Evolutionary conservation across 2,329 filamentous ascomycete genomes (phyloP), one percentile per base, ranked within the genome.

Genomic region (Ophiostoma ips): DNA sequence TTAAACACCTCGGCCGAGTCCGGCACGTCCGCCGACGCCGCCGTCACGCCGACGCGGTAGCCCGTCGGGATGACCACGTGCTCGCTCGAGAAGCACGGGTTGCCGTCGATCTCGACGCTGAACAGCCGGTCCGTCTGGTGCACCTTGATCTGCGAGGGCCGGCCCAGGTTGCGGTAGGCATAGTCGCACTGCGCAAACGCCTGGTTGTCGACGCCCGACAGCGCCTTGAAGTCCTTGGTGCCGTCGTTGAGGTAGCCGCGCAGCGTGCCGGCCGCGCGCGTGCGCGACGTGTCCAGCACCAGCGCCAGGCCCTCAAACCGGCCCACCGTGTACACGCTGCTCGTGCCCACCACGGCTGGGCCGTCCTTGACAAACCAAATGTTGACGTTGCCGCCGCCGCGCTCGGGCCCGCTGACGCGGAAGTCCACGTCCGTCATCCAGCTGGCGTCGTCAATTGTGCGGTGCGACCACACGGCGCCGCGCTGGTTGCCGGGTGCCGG

Each of bases 1-100:
- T 90, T 94, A 72, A 89, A 92, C 57, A 95, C 66, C 66, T 98
- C 92, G 60, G 95, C 94, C 5, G 87, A 94, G 67, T 98, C 92
- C 1, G 92, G 88, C 59, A 81, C 89, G 57, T 96, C 90, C 30
- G 87, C 85, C 3, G 87, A 90, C 15, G 87, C 85, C 38, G 90
- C 92, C 12, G 84, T 87, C 58, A 98, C 70, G 59, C 92, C 92
- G 57, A 95, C 86, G 63, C 77, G 76, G 69, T 96, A 94, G 57
- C 86, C 86, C 2, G 74, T 59, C 3, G 90, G 92, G 21, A 98
- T 75, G 54, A 71, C 72, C 60, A 96, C 75, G 71, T 87, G 84
- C 64, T 81, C 70, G 48, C 81, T 90, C 61, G 87, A 78, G 68
- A 98, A 95, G 71, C 92, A 98, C 37, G 77, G 69, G 49, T 75